Conservation (phyloP, 345 rosid species). For the Acer campestre region DNA sequence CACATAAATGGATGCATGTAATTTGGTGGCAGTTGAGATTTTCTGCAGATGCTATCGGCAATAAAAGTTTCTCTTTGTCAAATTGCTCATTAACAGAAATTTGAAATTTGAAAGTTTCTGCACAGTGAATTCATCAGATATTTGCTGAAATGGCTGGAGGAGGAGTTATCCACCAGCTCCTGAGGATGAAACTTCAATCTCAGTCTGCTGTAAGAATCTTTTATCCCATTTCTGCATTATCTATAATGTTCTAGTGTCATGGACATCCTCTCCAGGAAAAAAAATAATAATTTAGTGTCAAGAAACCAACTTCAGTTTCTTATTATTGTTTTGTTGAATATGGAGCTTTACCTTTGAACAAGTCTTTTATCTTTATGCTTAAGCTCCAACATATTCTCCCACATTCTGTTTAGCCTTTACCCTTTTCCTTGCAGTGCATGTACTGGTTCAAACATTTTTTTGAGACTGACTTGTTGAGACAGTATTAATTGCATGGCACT, state of each 20-base stretch:
- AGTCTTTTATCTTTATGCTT: background rate
- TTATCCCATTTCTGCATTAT: background rate
- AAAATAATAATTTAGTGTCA: background rate
- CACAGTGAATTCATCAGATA: constrained; percentile 34
- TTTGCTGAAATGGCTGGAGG: constrained; percentile 83
- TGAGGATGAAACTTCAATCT: constrained; percentile 77
- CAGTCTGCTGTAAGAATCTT: constrained; percentile 56
- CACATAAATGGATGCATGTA: no score
- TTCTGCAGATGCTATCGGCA: no score
- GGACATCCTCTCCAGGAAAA: background rate
- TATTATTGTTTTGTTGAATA: background rate
- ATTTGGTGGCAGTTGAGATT: no score
- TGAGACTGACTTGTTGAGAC: background rate
- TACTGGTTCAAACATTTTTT: background rate
- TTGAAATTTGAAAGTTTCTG: background rate
- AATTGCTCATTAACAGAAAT: no score
- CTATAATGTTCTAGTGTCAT: background rate
- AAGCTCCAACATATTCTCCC: background rate
- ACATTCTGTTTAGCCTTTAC: background rate
- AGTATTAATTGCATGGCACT: background rate
- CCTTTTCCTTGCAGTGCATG: background rate
- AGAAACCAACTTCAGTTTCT: background rate
- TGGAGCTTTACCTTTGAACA: background rate
- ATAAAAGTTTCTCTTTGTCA: no score
- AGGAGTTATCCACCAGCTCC: constrained; percentile 85